phyloP scores from a whole-genome alignment of 768 basidiomycete genomes.

The Boletus subparvulus region DNA sequence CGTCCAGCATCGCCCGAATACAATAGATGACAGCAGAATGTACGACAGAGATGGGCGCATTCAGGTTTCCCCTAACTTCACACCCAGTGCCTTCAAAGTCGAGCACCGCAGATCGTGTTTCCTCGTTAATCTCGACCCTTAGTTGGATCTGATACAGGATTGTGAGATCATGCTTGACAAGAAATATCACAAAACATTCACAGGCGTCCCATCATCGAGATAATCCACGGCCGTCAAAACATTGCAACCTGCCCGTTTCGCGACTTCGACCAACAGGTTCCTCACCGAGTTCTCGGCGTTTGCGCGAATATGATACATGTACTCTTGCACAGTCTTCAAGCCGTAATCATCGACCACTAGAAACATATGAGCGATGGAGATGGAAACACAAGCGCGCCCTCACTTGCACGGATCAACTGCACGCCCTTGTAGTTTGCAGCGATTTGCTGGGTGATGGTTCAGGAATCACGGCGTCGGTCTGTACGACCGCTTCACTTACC shows the following conservation, averaged over 20 bases:
- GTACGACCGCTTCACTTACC: constrained; percentile 42
- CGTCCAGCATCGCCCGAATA: constrained; percentile 81
- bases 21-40: constrained; percentile 89
- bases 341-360: constrained; percentile 85
- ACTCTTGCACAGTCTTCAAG: constrained; percentile 83
- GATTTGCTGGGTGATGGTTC: constrained; percentile 62
- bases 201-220: constrained; percentile 85
- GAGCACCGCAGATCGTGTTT: constrained; percentile 73
- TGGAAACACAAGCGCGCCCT: constrained; percentile 20
- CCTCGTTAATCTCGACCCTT: constrained; percentile 71
- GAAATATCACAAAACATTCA: constrained; percentile 32
- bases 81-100: constrained; percentile 85
- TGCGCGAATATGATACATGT: constrained; percentile 86
- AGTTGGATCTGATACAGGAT: constrained; percentile 58
- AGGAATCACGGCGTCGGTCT: not conserved
- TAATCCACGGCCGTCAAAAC: constrained; percentile 75
- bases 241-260: constrained; percentile 62
- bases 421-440: constrained; percentile 93
- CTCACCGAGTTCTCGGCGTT: constrained; percentile 91
- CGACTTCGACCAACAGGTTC: constrained; percentile 74
- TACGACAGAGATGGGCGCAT: constrained; percentile 81
- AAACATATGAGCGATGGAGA: constrained; percentile 9
- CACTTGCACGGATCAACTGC: constrained; percentile 78
- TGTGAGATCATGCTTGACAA: constrained; percentile 2
- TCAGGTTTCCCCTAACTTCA: constrained; percentile 83